Percentiles rank a stretch among this genome's conserved stretches.
Evolutionary conservation across 2,329 filamentous ascomycete species (phyloP).

Genomic region (Diaporthe sp.): DNA sequence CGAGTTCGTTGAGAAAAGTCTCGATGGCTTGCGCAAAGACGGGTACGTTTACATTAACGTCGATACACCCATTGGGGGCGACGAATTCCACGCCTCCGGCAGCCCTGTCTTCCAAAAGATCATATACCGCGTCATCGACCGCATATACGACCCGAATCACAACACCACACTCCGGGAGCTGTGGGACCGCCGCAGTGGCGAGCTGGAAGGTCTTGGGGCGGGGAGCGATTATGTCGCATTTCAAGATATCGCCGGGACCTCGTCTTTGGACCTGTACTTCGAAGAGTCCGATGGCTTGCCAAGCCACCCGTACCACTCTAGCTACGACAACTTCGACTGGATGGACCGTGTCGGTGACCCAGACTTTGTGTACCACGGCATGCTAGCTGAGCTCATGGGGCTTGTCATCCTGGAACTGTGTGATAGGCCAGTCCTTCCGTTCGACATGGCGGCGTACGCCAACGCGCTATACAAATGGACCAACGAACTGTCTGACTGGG

Average conservation of each 20-base stretch:
- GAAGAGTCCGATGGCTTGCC: slow-evolving; percentile 48
- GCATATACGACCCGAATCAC: slow-evolving; percentile 78
- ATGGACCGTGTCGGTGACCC: slow-evolving; percentile 86
- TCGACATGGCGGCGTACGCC: slow-evolving; percentile 84
- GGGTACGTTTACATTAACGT: slow-evolving; percentile 93
- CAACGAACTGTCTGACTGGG: slow-evolving; percentile 76
- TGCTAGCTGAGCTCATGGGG: slow-evolving; percentile 84
- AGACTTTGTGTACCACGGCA: slow-evolving; percentile 83
- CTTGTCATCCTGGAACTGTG: slow-evolving; percentile 88
- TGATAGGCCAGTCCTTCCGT: slow-evolving; percentile 85
- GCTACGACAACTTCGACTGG: slow-evolving; percentile 92
- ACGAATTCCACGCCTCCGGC: slow-evolving; percentile 81
- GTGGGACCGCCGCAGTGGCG: slow-evolving; percentile 76
- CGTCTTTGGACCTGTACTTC: slow-evolving; percentile 89
- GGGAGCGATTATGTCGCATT: slow-evolving; percentile 91
- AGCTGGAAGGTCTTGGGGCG: slow-evolving; percentile 78
- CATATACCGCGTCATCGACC: slow-evolving; percentile 79
- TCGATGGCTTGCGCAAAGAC: slow-evolving; percentile 78
- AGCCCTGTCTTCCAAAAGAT: slow-evolving; percentile 84
- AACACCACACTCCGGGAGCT: slow-evolving; percentile 81
- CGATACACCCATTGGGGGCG: slow-evolving; percentile 83
- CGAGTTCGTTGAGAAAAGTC: slow-evolving; percentile 91
- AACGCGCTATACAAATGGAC: slow-evolving; percentile 74
- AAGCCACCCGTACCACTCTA: slow-evolving; percentile 81
- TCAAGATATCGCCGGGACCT: slow-evolving; percentile 90